phyloP scores from a whole-genome alignment of 768 basidiomycete species.

The Sarcodon sp. region DNA sequence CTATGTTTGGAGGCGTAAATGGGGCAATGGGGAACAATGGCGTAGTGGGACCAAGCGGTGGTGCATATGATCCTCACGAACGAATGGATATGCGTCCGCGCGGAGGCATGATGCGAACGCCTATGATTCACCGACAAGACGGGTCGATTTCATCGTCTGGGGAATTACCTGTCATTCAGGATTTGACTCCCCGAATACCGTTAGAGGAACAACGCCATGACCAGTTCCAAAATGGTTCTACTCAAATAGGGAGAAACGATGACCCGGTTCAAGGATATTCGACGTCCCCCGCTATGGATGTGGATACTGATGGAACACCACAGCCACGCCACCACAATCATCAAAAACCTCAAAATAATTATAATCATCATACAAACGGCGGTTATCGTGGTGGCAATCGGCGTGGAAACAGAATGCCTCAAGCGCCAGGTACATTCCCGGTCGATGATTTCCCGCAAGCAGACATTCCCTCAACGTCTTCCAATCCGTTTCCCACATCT shows the following conservation, averaged over 20 bases:
- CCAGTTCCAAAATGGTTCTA: not conserved
- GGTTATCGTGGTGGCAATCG: not conserved
- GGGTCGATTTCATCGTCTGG: constrained; percentile 39
- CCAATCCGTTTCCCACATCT: not conserved
- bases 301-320: not conserved
- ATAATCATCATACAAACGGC: too few species aligned
- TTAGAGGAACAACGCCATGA: constrained; percentile 17
- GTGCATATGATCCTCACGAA: constrained; percentile 68
- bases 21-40: constrained; percentile 13
- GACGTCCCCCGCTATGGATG: not conserved
- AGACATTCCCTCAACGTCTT: not conserved
- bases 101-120: constrained; percentile 31
- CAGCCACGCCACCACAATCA: not conserved
- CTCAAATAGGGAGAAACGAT: not conserved
- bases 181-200: constrained; percentile 50
- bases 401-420: not conserved
- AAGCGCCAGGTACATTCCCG: not conserved
- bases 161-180: constrained; percentile 76
- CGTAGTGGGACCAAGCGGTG: constrained; percentile 10
- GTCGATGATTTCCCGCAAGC: not conserved
- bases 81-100: constrained; percentile 68
- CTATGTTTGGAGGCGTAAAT: constrained; percentile 40
- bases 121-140: constrained; percentile 43
- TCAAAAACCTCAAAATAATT: not conserved
- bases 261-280: not conserved